These are phyloP conservation scores for Erodium trifolium DNA, from an alignment of 441 rosid genomes.

Conservation along the genomic window DNA sequence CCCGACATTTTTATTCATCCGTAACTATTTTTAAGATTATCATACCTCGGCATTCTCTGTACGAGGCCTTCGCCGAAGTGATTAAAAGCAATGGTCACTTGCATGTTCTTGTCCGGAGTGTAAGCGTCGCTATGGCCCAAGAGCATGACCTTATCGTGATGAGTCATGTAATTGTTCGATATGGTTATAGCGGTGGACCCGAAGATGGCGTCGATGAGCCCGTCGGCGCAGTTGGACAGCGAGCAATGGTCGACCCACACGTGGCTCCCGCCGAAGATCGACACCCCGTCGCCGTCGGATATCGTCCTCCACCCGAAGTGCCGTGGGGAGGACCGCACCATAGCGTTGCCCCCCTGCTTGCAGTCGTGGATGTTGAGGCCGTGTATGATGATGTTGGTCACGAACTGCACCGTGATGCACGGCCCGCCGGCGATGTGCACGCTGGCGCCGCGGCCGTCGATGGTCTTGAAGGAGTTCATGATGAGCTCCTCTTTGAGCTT, in stretches of 20 bases:
- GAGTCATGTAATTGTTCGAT: slow-evolving; percentile 79
- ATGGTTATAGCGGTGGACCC: slow-evolving; percentile 91
- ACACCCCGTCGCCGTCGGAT: slow-evolving; percentile 20
- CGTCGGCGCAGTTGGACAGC: slow-evolving; percentile 80
- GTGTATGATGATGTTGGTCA: slow-evolving; percentile 76
- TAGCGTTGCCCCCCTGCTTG: slow-evolving; percentile 78
- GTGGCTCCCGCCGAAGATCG: slow-evolving; percentile 84
- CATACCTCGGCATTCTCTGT: slow-evolving; percentile 42
- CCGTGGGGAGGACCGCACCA: slow-evolving; percentile 76
- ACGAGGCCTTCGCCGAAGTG: slow-evolving; percentile 36
- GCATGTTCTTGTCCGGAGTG: slow-evolving; percentile 72
- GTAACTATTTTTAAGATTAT: no score
- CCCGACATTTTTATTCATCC: no score
- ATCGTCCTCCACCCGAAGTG: slow-evolving; percentile 89
- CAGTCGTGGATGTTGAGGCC: slow-evolving; percentile 84
- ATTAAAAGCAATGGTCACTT: slow-evolving; percentile 90
- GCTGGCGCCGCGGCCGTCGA: slow-evolving; percentile 78
- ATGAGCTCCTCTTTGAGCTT: slow-evolving; percentile 72
- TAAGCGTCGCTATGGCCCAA: slow-evolving; percentile 88
- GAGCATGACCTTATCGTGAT: slow-evolving; percentile 90
- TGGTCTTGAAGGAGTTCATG: slow-evolving; percentile 81
- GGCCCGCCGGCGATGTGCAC: slow-evolving; percentile 85
- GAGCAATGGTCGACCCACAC: slow-evolving; percentile 92
- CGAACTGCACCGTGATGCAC: slow-evolving; percentile 72
- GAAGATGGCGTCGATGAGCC: slow-evolving; percentile 91